phyloP scores from a whole-genome alignment of 2,329 filamentous ascomycete species.

The Phyllosticta citriasiana region DNA sequence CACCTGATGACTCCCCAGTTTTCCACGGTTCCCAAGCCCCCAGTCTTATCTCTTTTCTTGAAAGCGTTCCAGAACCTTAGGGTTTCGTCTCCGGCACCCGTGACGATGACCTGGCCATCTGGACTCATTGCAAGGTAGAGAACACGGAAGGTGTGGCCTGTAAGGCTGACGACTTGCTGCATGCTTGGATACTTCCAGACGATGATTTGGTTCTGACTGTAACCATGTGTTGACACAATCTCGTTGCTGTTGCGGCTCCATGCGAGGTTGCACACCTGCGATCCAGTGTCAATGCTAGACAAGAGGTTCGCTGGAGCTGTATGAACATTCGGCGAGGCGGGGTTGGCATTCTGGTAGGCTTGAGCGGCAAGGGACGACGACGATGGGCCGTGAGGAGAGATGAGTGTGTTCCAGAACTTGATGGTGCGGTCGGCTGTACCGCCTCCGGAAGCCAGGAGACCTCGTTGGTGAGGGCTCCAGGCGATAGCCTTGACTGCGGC shows the following conservation, averaged over 20 bases:
- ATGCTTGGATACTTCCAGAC: slow-evolving; percentile 99
- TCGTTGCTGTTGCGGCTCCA: slow-evolving; percentile 98
- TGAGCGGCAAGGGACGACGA: slow-evolving; percentile 31
- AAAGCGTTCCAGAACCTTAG: slow-evolving; percentile 96
- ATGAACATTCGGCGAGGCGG: slow-evolving; percentile 18
- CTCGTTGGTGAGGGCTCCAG: slow-evolving; percentile 93
- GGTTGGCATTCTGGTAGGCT: slow-evolving; percentile 18
- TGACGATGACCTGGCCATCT: slow-evolving; percentile 86
- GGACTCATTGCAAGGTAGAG: slow-evolving; percentile 96
- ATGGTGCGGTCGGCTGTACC: slow-evolving; percentile 93
- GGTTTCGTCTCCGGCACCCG: slow-evolving; percentile 92
- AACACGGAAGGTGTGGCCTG: slow-evolving; percentile 92
- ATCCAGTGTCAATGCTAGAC: slow-evolving; percentile 90
- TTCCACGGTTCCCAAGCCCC: slow-evolving; percentile 48
- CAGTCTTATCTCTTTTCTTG: slow-evolving; percentile 63
- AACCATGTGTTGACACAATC: slow-evolving; percentile 93
- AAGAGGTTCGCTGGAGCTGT: slow-evolving; percentile 34
- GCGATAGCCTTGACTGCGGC: slow-evolving; percentile 96
- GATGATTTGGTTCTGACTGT: slow-evolving; percentile 96
- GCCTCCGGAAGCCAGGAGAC: slow-evolving; percentile 87
- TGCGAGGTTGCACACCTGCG: slow-evolving; percentile 95
- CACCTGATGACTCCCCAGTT: slow-evolving; percentile 77
- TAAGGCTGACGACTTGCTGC: slow-evolving; percentile 91
- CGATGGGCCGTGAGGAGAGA: slow-evolving; percentile 47
- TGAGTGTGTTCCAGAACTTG: slow-evolving; percentile 93